Percentiles rank a stretch among this genome's conserved stretches.
Evolutionary conservation across 768 basidiomycete genomes (phyloP).

Genomic region (Naganishia vaughanmartiniae): DNA sequence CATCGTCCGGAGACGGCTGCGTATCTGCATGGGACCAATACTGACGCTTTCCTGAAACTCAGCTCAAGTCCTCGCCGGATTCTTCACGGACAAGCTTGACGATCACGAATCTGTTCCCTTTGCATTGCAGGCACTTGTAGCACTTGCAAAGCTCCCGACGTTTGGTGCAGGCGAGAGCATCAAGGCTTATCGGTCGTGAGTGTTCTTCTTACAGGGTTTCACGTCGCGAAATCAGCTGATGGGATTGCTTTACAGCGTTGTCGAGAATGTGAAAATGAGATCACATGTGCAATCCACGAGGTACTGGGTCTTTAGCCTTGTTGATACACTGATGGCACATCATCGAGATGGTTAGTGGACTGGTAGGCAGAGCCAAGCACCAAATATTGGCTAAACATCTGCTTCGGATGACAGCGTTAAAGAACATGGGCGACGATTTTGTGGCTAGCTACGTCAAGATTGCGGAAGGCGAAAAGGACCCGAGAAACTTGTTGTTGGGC

Average conservation of each 20-base stretch:
- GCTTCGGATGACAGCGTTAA: slow-evolving; percentile 58
- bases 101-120: slow-evolving; percentile 81
- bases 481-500: slow-evolving; percentile 82
- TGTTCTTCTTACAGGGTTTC: slow-evolving; percentile 36
- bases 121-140: slow-evolving; percentile 70
- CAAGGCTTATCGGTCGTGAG: slow-evolving; percentile 64
- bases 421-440: slow-evolving; percentile 69
- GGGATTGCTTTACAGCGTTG: slow-evolving; percentile 58
- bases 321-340: slow-evolving; percentile 72
- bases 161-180: slow-evolving; percentile 67
- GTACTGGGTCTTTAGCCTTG: slow-evolving; percentile 72
- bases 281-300: slow-evolving; percentile 77
- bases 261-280: slow-evolving; percentile 75
- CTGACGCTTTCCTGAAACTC: background rate
- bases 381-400: background rate
- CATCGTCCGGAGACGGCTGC: background rate
- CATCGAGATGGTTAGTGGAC: slow-evolving; percentile 57
- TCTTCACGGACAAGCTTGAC: slow-evolving; percentile 81
- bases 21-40: background rate
- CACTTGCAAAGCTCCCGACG: slow-evolving; percentile 63
- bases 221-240: background rate
- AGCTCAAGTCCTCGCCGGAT: slow-evolving; percentile 79
- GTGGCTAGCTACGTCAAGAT: slow-evolving; percentile 70
- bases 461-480: slow-evolving; percentile 97
- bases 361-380: slow-evolving; percentile 52